Percentiles rank a stretch among this genome's conserved stretches.
These are phyloP conservation scores for Acanthamoeba healyi DNA, from an alignment of 208 protist genomes.

Conservation along the genomic window DNA sequence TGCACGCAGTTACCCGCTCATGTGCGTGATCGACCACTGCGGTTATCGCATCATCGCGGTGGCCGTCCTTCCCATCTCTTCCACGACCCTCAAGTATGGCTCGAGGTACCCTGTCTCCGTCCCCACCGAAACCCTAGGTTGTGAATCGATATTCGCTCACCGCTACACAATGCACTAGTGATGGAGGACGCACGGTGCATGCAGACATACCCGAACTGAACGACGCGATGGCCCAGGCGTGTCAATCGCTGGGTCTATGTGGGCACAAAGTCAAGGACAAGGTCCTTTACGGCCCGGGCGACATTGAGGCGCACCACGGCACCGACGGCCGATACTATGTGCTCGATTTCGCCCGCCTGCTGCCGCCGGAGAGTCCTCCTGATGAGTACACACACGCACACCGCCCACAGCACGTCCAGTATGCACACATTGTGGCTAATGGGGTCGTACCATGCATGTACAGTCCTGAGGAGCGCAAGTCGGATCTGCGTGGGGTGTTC, in stretches of 20 bases:
- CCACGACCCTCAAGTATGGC: neutral
- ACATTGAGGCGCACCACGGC: slow-evolving; percentile 44
- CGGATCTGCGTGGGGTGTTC: neutral
- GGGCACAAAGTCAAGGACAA: slow-evolving; percentile 54
- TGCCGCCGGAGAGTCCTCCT: slow-evolving; percentile 13
- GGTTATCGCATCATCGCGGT: neutral
- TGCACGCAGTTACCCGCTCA: neutral
- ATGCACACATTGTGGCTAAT: too few species aligned
- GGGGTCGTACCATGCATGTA: neutral
- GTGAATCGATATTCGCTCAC: too few species aligned
- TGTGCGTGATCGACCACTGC: slow-evolving; percentile 35
- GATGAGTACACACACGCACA: too few species aligned
- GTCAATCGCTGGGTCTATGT: neutral
- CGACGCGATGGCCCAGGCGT: slow-evolving; percentile 25
- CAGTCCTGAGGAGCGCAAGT: neutral
- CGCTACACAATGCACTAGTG: neutral
- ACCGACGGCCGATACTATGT: slow-evolving; percentile 40
- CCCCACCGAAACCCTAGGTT: neutral
- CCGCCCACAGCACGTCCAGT: too few species aligned
- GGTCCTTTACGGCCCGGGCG: neutral
- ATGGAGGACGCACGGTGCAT: slow-evolving; percentile 1
- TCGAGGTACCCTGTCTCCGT: neutral
- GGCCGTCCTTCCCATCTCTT: neutral
- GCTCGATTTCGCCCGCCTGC: neutral
- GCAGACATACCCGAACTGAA: slow-evolving; percentile 21